A percentile compares a stretch with the other conserved stretches of the same genome.
Evolutionary conservation across 805 yeast genomes (phyloP).

Genomic region (Zygotorulaspora florentina): DNA sequence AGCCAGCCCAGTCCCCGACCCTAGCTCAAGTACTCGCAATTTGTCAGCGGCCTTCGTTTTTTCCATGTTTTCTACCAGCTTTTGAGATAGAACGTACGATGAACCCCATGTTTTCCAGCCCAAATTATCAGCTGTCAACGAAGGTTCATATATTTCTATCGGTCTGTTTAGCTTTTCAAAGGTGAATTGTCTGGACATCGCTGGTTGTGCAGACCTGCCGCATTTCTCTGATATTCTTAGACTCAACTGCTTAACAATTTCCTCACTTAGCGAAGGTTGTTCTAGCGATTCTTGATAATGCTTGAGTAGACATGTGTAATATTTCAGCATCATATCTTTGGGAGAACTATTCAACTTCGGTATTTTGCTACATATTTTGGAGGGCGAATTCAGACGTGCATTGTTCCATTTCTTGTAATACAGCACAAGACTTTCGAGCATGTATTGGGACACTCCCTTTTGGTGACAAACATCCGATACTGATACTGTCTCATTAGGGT

Average conservation of each 20-base stretch:
- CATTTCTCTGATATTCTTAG: constrained; percentile 71
- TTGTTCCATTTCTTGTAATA: constrained; percentile 46
- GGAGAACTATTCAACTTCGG: constrained; percentile 40
- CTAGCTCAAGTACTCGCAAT: constrained; percentile 62
- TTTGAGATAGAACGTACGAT: constrained; percentile 59
- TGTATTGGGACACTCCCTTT: constrained; percentile 32
- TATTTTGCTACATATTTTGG: constrained; percentile 30
- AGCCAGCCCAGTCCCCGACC: constrained; percentile 90
- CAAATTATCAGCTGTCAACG: constrained; percentile 77
- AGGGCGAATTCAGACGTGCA: constrained; percentile 26
- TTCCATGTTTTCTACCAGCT: constrained; percentile 38
- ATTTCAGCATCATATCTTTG: constrained; percentile 44
- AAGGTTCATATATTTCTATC: constrained; percentile 64
- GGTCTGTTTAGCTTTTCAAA: constrained; percentile 37
- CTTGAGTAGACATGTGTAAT: constrained; percentile 43
- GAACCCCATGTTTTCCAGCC: constrained; percentile 98
- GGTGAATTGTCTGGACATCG: constrained; percentile 55
- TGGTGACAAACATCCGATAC: constrained; percentile 27
- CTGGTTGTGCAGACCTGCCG: constrained; percentile 81
- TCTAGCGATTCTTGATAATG: constrained; percentile 9
- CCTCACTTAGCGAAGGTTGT: constrained; percentile 39
- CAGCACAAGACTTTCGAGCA: constrained; percentile 30
- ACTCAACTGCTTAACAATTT: constrained; percentile 54
- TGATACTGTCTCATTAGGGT: not conserved
- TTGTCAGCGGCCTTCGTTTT: constrained; percentile 2